Percentiles rank a stretch among this genome's conserved stretches.
Conservation (phyloP, 768 basidiomycete species). For the Hygrocybe coccinea region DNA sequence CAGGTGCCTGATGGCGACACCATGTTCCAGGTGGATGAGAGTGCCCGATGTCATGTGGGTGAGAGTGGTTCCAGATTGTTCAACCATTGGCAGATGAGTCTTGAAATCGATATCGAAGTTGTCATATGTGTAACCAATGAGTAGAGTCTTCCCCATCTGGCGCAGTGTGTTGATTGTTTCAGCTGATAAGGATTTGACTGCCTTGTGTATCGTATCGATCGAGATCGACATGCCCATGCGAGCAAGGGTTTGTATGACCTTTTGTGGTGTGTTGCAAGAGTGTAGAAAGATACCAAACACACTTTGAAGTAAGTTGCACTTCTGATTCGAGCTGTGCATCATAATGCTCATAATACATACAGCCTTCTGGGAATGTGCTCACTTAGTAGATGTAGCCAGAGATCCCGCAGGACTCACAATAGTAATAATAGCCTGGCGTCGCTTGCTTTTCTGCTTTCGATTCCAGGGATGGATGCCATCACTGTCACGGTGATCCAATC, state of each 20-base stretch:
- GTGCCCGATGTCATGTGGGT: background rate
- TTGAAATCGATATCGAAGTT: slow-evolving; percentile 20
- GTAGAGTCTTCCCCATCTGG: slow-evolving; percentile 9
- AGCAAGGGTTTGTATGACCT: slow-evolving; percentile 19
- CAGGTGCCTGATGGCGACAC: background rate
- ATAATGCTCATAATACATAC: slow-evolving; percentile 9
- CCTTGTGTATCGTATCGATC: background rate
- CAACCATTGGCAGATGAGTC: slow-evolving; percentile 7
- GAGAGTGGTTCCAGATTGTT: slow-evolving; percentile 9
- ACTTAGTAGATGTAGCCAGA: background rate
- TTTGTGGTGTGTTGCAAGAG: slow-evolving; percentile 19
- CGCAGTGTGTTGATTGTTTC: slow-evolving; percentile 7
- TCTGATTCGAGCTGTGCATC: slow-evolving; percentile 5
- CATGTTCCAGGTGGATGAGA: background rate
- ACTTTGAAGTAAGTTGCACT: slow-evolving; percentile 12
- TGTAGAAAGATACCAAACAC: slow-evolving; percentile 23
- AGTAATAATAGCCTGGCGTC: background rate
- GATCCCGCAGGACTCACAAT: background rate
- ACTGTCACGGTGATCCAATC: background rate
- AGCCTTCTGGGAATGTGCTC: background rate
- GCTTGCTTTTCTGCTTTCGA: background rate
- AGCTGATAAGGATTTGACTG: background rate
- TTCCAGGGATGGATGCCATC: background rate
- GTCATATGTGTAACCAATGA: slow-evolving; percentile 7
- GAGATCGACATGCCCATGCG: slow-evolving; percentile 7